phyloP scores from a whole-genome alignment of 1,139 yeast species.

The Groenewaldozyma sp. region DNA sequence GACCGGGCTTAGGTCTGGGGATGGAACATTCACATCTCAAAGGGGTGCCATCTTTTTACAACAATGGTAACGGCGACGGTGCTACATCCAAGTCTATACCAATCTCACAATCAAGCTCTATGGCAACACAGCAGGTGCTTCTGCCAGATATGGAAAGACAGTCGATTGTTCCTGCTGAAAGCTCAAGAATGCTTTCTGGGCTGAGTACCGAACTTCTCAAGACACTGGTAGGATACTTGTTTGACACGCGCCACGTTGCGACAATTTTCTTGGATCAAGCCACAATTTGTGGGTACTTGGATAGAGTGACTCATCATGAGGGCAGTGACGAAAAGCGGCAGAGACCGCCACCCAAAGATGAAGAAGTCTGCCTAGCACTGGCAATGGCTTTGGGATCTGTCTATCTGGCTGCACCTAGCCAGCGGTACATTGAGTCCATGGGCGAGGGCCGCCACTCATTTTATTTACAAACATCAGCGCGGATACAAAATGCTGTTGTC shows the following conservation, averaged over 20 bases:
- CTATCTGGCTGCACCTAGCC: not conserved
- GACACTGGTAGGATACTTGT: constrained; percentile 2
- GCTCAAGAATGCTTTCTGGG: not conserved
- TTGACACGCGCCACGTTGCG: constrained; percentile 1
- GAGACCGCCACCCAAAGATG: not conserved
- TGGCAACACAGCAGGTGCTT: no score
- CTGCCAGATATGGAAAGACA: not conserved
- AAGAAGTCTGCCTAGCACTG: not conserved
- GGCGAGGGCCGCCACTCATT: not conserved
- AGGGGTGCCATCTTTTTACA: no score
- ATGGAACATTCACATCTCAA: no score
- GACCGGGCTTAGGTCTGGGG: no score
- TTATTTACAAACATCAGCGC: not conserved
- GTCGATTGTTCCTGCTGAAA: no score
- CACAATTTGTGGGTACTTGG: not conserved
- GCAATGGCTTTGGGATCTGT: not conserved
- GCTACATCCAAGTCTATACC: no score
- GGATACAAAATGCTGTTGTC: not conserved
- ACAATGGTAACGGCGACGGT: not conserved
- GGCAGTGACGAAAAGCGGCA: not conserved
- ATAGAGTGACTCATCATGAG: not conserved
- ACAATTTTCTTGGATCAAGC: not conserved
- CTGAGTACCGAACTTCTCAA: not conserved
- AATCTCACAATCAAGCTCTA: no score
- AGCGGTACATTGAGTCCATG: not conserved